Evolutionary conservation across 2,329 filamentous ascomycete genomes (phyloP).

Genomic region (Pyrenophora tritici-repentis): DNA sequence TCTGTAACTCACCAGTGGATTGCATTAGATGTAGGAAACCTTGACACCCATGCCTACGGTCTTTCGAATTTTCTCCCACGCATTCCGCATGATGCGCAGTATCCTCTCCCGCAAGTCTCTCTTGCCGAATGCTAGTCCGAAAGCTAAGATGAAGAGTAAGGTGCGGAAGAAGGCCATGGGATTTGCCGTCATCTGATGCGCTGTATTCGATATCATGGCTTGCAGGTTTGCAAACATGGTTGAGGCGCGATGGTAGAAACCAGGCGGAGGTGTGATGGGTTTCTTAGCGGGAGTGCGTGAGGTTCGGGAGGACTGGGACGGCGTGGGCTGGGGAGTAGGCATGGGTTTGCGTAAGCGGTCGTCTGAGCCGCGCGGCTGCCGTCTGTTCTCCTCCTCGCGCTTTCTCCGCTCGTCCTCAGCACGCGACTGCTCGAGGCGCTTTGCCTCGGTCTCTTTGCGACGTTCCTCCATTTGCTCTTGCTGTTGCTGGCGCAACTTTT

Average conservation of each 20-base stretch:
- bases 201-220: conserved; percentile 56
- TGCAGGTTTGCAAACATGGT: conserved; percentile 55
- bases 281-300: conserved; percentile 40
- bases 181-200: conserved; percentile 58
- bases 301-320: conserved; percentile 36
- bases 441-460: conserved; percentile 50
- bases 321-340: conserved; percentile 23
- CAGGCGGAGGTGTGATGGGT: conserved; percentile 39
- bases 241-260: conserved; percentile 50
- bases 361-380: conserved; percentile 41
- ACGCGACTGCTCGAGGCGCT: conserved; percentile 48
- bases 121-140: conserved; percentile 76
- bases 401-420: conserved; percentile 49
- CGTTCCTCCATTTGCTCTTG: conserved; percentile 60
- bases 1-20: too few species aligned
- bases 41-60: conserved; percentile 97
- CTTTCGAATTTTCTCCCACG: conserved; percentile 79
- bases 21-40: conserved; percentile 82
- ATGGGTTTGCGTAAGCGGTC: conserved; percentile 35
- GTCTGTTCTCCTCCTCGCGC: conserved; percentile 46
- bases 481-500: conserved; percentile 66
- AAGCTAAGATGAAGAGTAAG: conserved; percentile 77
- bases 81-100: conserved; percentile 67
- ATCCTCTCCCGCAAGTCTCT: conserved; percentile 76
- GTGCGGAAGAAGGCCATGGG: conserved; percentile 64